Base-by-base conservation (phyloP, 2,329 filamentous ascomycete genomes). In the Teratosphaeria destructans region DNA sequence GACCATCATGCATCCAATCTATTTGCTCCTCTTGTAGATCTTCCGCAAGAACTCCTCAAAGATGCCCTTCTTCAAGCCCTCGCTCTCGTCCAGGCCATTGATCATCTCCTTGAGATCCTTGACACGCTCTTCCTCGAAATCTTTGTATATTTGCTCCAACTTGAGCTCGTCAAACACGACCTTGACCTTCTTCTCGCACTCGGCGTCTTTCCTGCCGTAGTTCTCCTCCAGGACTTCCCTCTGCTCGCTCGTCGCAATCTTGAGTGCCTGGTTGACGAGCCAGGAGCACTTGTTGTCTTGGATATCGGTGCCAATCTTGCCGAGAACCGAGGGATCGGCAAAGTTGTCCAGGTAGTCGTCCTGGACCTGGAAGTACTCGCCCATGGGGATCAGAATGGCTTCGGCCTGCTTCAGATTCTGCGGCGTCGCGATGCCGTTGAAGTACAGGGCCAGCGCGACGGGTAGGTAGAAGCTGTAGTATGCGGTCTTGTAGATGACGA, bases 211-310 rank as follows among this genome's bases (percentile, higher is more conserved):
- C 73, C 85, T 85, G 67, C 94, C 94, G 75, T 99, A 99, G 80
- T 96, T 93, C 60, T 90, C 85, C 72, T 96, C 90, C 57, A 99
- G 85, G 47, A 95, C 76, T 77, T 88, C 82, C 72, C 91, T 86
- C 82, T 99, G 94, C 74, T 93, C 90, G 1, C 90, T 85, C 2
- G 83, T 92, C 65, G 84, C 88, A 63, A 87, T 82, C 74, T 85
- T 82, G 61, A 99, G 81, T 54, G 94, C 94, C 77, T 96, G 87
- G 82, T 99, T 99, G 76, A 99, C 84, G 61, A 99, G 80, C 94
- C 94, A 99, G 52, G 90, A 95, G 82, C 94, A 99, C 83, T 99
- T 99, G 84, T 99, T 99, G 79, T 99, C 94, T 82, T 92, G 87
- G 76, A 99, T 99, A 72, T 99, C 94, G 62, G 94, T 99, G 66